Evolutionary conservation across 306 rosid species (phyloP).

Genomic region (Heteromeles arbutifolia): DNA sequence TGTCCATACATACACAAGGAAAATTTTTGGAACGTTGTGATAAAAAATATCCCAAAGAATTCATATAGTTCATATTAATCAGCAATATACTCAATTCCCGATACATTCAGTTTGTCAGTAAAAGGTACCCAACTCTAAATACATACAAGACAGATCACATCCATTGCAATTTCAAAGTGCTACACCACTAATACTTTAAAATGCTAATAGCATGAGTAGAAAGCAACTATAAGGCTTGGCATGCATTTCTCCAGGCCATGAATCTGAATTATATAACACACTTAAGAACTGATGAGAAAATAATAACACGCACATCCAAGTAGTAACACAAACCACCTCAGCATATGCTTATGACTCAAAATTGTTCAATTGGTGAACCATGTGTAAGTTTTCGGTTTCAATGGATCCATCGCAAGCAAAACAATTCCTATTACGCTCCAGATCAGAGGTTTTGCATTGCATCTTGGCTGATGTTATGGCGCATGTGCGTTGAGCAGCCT

Average conservation of each 20-base stretch:
- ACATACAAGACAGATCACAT: neutral
- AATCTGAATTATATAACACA: neutral
- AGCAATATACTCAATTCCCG: neutral
- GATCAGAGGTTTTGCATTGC: neutral
- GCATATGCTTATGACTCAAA: neutral
- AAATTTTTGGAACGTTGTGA: slow-evolving; percentile 5
- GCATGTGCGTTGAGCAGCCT: neutral
- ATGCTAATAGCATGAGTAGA: neutral
- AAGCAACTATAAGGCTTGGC: neutral
- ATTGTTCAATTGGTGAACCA: neutral
- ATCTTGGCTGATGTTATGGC: neutral
- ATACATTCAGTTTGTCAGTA: neutral
- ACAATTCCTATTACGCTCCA: neutral
- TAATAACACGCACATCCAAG: neutral
- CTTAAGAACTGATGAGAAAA: neutral
- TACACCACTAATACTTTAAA: neutral
- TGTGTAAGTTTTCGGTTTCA: neutral
- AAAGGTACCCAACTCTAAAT: neutral
- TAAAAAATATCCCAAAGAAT: neutral
- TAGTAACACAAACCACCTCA: neutral
- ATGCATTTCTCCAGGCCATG: neutral
- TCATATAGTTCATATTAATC: neutral
- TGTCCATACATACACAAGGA: slow-evolving; percentile 25
- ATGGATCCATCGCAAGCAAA: neutral
- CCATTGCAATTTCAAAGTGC: neutral